Evolutionary conservation across 306 rosid genomes (phyloP).

Genomic region (Prosopis cineraria): DNA sequence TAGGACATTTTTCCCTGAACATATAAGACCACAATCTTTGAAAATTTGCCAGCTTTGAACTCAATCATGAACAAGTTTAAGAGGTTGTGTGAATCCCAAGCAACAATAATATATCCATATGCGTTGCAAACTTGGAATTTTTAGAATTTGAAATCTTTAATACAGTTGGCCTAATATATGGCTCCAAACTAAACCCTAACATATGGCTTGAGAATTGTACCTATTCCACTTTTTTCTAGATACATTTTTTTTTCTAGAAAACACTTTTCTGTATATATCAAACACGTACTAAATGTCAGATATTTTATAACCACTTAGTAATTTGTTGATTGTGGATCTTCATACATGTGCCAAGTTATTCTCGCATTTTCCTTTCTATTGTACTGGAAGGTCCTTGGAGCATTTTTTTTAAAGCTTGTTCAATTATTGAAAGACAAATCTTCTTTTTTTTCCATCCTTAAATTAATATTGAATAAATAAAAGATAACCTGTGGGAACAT

Average conservation of each 20-base stretch:
- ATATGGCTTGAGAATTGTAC: too few species aligned
- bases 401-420: background rate
- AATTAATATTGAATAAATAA: background rate
- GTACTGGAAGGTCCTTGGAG: background rate
- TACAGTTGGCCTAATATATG: slow-evolving; percentile 20
- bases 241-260: too few species aligned
- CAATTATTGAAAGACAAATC: background rate
- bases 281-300: too few species aligned
- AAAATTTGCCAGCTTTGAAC: slow-evolving; percentile 17
- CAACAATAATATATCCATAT: slow-evolving; percentile 20
- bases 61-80: slow-evolving; percentile 35
- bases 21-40: background rate
- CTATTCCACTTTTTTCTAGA: too few species aligned
- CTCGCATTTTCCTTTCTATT: background rate
- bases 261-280: too few species aligned
- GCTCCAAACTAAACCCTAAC: too few species aligned
- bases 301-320: background rate
- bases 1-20: slow-evolving; percentile 40
- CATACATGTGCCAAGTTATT: background rate
- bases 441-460: background rate
- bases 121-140: background rate
- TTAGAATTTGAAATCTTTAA: background rate
- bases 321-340: background rate
- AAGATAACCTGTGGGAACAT: background rate
- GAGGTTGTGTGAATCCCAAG: slow-evolving; percentile 34